Evolutionary conservation across 2,329 filamentous ascomycete genomes (phyloP).

Genomic region (Lojkania enalia): DNA sequence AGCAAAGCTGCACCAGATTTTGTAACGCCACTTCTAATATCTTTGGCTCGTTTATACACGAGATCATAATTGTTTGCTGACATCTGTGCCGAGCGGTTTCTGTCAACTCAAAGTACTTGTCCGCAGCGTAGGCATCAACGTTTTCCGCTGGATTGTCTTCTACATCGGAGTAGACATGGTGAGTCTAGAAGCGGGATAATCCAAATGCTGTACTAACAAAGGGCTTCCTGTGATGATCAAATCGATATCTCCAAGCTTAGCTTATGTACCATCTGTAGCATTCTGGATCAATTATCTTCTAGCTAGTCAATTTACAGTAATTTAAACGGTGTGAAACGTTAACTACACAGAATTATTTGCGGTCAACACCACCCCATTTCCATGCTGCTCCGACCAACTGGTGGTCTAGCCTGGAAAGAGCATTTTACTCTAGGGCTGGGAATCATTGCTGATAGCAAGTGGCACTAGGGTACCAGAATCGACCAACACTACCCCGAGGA

Average conservation of each 20-base stretch:
- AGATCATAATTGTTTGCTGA: constrained; percentile 51
- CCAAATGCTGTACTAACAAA: constrained; percentile 32
- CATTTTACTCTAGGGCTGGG: constrained; percentile 18
- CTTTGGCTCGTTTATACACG: constrained; percentile 55
- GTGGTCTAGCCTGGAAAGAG: constrained; percentile 24
- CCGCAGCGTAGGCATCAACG: constrained; percentile 45
- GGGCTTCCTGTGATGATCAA: constrained; percentile 50
- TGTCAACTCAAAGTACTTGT: constrained; percentile 50
- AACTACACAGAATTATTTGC: constrained; percentile 45
- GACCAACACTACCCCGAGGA: not conserved
- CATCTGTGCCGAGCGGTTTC: constrained; percentile 56
- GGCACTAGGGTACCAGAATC: not conserved
- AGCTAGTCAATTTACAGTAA: constrained; percentile 10
- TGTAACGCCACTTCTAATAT: constrained; percentile 62
- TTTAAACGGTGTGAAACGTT: not conserved
- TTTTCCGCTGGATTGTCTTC: constrained; percentile 54
- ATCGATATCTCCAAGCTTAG: constrained; percentile 42
- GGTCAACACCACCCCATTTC: constrained; percentile 39
- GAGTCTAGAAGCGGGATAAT: not conserved
- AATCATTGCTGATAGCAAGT: not conserved
- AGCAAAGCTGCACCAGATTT: constrained; percentile 62
- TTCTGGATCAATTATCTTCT: constrained; percentile 38
- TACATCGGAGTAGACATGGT: constrained; percentile 15
- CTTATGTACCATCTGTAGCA: constrained; percentile 44
- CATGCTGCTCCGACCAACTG: constrained; percentile 33